Evolutionary conservation across 352 stramenopile species (phyloP).

Genomic region (Phytopythium delawarense): DNA sequence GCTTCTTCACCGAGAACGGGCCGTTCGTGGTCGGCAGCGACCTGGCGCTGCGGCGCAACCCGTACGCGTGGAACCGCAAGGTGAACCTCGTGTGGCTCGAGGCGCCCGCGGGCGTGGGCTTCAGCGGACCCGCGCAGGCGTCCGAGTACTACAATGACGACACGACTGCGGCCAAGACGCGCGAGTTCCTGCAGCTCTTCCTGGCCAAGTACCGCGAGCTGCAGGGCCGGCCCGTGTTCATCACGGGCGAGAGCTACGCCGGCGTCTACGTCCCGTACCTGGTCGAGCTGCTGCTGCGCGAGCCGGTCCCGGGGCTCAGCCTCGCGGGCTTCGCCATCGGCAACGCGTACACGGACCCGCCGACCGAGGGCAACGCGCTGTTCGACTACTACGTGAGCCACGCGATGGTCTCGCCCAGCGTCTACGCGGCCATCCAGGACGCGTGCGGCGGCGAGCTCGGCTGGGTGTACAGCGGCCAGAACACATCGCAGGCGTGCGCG

Average conservation of each 20-base stretch:
- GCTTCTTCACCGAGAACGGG: conserved; percentile 84
- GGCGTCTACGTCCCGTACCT: conserved; percentile 87
- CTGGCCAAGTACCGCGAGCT: conserved; percentile 74
- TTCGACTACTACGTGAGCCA: conserved; percentile 83
- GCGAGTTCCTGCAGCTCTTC: conserved; percentile 69
- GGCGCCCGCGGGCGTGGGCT: conserved; percentile 87
- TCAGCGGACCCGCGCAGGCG: conserved; percentile 46
- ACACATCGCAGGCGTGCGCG: conserved; percentile 41
- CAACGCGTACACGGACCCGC: conserved; percentile 70
- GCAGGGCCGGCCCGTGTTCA: conserved; percentile 60
- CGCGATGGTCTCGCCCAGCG: conserved; percentile 58
- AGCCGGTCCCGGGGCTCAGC: conserved; percentile 37
- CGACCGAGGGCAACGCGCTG: conserved; percentile 63
- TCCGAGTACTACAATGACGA: conserved; percentile 59
- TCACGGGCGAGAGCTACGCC: conserved; percentile 87
- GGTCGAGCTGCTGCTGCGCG: conserved; percentile 57
- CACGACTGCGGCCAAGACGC: conserved; percentile 43
- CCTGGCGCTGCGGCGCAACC: conserved; percentile 55
- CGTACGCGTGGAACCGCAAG: conserved; percentile 86
- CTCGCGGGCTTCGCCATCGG: conserved; percentile 69
- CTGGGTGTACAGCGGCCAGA: conserved; percentile 56
- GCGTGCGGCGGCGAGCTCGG: conserved; percentile 48
- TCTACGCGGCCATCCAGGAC: conserved; percentile 49
- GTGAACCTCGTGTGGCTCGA: conserved; percentile 90
- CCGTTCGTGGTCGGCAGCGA: conserved; percentile 59